These are phyloP conservation scores for Ceratobasidium sp. DNA, from an alignment of 1,284 basidiomycete species.

Conservation along the genomic window DNA sequence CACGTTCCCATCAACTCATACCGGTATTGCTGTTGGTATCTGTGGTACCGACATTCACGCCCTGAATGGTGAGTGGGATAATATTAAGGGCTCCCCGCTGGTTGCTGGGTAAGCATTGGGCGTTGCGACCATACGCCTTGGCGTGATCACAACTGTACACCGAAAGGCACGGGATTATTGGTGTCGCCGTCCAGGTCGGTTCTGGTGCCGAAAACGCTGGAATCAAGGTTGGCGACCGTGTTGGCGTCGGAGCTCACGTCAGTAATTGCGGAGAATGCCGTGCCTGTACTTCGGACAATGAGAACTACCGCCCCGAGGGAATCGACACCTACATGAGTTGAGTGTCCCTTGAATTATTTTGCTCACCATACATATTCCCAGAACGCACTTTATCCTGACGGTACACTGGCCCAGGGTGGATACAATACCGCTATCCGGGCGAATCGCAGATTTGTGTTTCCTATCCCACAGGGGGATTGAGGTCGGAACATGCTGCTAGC, in stretches of 20 bases:
- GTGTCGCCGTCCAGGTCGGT: constrained; percentile 62
- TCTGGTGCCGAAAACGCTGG: constrained; percentile 54
- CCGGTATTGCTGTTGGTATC: constrained; percentile 46
- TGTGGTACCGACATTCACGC: constrained; percentile 65
- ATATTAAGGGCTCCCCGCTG: constrained; percentile 53
- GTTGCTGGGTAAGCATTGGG: constrained; percentile 52
- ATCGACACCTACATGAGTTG: constrained; percentile 52
- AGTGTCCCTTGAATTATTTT: constrained; percentile 50
- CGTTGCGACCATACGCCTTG: background rate
- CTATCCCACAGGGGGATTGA: constrained; percentile 67
- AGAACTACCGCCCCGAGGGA: constrained; percentile 59
- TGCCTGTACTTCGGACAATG: constrained; percentile 62
- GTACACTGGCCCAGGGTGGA: constrained; percentile 63
- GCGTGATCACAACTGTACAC: background rate
- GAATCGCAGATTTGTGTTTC: constrained; percentile 72
- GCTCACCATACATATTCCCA: constrained; percentile 50
- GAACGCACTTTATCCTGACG: constrained; percentile 61
- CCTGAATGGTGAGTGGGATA: constrained; percentile 60
- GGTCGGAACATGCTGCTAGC: constrained; percentile 60
- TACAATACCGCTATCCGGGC: constrained; percentile 71
- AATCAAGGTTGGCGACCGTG: constrained; percentile 67
- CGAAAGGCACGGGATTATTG: constrained; percentile 66
- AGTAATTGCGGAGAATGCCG: constrained; percentile 61
- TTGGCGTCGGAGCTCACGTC: constrained; percentile 69
- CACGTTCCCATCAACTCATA: background rate